Evolutionary conservation across 2,329 filamentous ascomycete genomes (phyloP).

Genomic region (Dothideomycetes sp.): DNA sequence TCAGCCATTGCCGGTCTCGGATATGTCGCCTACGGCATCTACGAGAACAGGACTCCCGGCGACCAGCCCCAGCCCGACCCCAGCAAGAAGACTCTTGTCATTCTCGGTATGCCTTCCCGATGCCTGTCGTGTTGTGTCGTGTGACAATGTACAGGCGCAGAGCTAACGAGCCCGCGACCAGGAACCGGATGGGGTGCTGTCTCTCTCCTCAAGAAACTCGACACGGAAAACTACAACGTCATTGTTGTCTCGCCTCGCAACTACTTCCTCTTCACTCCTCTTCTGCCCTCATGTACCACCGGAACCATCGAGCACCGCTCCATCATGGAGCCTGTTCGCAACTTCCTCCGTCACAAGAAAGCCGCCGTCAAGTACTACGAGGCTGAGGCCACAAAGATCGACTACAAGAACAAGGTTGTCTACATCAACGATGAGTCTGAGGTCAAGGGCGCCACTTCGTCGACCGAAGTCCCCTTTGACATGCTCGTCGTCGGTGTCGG

Average conservation of each 20-base stretch:
- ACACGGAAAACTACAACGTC: constrained; percentile 98
- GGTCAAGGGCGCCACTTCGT: constrained; percentile 70
- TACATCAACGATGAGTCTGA: constrained; percentile 88
- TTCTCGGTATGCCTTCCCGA: constrained; percentile 58
- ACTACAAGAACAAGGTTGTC: constrained; percentile 80
- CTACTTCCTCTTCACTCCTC: constrained; percentile 98
- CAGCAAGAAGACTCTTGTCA: constrained; percentile 90
- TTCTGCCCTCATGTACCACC: constrained; percentile 94
- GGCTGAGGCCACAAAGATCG: constrained; percentile 91
- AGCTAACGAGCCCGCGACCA: constrained; percentile 32
- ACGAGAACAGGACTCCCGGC: constrained; percentile 68
- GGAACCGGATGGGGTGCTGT: constrained; percentile 96
- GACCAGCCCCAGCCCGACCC: constrained; percentile 75
- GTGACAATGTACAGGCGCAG: too few species aligned
- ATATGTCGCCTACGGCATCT: constrained; percentile 73
- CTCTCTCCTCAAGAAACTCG: constrained; percentile 94
- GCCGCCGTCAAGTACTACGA: constrained; percentile 93
- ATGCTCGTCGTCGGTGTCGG: constrained; percentile 97
- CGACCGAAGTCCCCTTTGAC: constrained; percentile 91
- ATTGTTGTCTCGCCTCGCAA: constrained; percentile 95
- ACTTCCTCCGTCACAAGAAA: constrained; percentile 92
- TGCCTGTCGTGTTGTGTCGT: too few species aligned
- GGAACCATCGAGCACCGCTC: constrained; percentile 97
- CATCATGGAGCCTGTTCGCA: constrained; percentile 98
- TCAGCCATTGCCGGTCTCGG: constrained; percentile 59